Percentiles rank a stretch among this genome's conserved stretches.
These are phyloP conservation scores for Priceomyces castillae DNA, from an alignment of 805 yeast genomes.

Conservation along the genomic window DNA sequence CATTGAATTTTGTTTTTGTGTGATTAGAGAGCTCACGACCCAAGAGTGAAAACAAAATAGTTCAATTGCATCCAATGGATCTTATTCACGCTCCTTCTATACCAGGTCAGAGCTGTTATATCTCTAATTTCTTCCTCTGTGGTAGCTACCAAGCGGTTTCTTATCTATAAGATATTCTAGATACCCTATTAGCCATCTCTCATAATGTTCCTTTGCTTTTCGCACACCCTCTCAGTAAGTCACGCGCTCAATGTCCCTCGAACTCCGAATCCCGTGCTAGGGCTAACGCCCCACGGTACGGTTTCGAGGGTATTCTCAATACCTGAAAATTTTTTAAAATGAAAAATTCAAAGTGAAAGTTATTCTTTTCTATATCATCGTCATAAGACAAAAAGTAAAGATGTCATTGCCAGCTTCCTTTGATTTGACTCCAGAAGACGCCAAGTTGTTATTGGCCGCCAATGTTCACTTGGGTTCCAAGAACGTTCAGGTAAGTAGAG, in stretches of 20 bases:
- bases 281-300: conserved; percentile 4
- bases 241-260: conserved; percentile 1
- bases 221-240: too few relatives aligned
- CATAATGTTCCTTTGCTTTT: too few relatives aligned
- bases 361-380: conserved; percentile 8
- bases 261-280: not conserved
- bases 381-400: conserved; percentile 16
- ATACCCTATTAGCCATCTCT: too few relatives aligned
- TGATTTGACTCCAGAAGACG: conserved; percentile 96
- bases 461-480: conserved; percentile 99
- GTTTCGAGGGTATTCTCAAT: conserved; percentile 2
- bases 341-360: conserved; percentile 5
- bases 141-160: too few relatives aligned
- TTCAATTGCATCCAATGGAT: too few relatives aligned
- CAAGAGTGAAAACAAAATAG: too few relatives aligned
- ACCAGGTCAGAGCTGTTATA: too few relatives aligned
- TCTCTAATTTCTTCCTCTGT: too few relatives aligned
- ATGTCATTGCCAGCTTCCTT: conserved; percentile 87
- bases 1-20: too few relatives aligned
- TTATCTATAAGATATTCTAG: too few relatives aligned
- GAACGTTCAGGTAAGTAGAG: conserved; percentile 92
- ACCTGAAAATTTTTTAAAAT: conserved; percentile 4
- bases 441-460: conserved; percentile 98
- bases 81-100: too few relatives aligned
- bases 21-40: too few relatives aligned